A percentile compares a stretch with the other conserved stretches of the same genome.
phyloP scores from a whole-genome alignment of 2,329 filamentous ascomycete genomes.

The Trichophyton simii region DNA sequence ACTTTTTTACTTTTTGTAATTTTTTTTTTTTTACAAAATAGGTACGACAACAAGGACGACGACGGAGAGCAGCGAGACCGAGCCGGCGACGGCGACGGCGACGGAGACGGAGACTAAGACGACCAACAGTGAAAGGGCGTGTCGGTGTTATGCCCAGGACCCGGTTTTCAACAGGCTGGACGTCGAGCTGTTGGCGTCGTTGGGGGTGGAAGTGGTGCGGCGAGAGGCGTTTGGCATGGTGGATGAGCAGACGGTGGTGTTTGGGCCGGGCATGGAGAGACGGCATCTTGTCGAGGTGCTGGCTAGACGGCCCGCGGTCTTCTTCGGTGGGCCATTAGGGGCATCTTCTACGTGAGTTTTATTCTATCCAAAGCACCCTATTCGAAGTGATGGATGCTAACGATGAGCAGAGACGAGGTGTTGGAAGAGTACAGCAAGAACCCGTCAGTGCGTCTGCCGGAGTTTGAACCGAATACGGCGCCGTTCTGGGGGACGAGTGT shows the following conservation, averaged over 20 bases:
- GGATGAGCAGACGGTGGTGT: conserved; percentile 41
- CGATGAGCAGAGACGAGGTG: no score
- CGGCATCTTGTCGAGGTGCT: conserved; percentile 42
- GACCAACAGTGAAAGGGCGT: conserved; percentile 24
- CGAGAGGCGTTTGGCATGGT: conserved; percentile 41
- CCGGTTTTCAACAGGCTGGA: conserved; percentile 42
- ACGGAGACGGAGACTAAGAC: no score
- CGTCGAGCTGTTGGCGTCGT: conserved; percentile 23
- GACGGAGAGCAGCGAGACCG: no score
- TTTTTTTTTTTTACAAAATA: no score
- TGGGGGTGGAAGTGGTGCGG: conserved; percentile 29
- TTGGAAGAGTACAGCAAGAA: neutral
- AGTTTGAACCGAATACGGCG: conserved; percentile 23
- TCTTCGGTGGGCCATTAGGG: conserved; percentile 43
- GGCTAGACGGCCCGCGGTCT: conserved; percentile 37
- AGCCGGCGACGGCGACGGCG: no score
- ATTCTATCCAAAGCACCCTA: neutral
- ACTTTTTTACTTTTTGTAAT: no score
- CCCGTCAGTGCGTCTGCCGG: conserved; percentile 19
- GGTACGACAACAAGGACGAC: no score
- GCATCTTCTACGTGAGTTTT: neutral
- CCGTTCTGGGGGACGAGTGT: conserved; percentile 29
- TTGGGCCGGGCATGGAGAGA: conserved; percentile 47
- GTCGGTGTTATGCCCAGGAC: conserved; percentile 39
- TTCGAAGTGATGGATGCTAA: no score